Evolutionary conservation across 176 grass and related monocot species (phyloP), one percentile per base, ranked within the genome.

Genomic region (Canna indica): DNA sequence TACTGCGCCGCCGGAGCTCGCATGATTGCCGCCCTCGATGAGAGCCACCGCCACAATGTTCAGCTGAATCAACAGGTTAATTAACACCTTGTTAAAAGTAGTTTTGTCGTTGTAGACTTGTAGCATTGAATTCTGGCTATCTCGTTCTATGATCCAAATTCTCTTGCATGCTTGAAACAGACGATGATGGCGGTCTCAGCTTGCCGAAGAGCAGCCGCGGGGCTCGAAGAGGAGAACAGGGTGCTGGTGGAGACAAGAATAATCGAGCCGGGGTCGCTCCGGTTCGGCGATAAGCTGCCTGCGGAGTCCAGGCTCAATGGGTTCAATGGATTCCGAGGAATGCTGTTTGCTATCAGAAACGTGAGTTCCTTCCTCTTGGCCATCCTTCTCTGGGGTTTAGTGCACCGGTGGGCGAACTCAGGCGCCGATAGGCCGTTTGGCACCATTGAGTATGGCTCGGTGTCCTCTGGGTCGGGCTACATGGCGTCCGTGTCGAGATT

Each of bases 251-350:
- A 91, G 85, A 70, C 88, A 41, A 70, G 85, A 36, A 76, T 81
- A 36, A 76, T 81, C 10, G 88, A 86, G 22, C 69, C 76, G 47
- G 79, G 87, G 0, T 79, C 83, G 53, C 81, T 91, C 18, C 81
- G 84, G 38, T 76, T 88, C 60, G 68, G 63, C 80, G 88, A 96
- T 56, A 81, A 59, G 30, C 46, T 83, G 16, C 91, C 91, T 26
- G 70, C 76, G 1, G 91, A 91, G 57, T 90, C 88, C 7, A 86
- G 69, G 61, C 78, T 91, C 11, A 82, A 73, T 54, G 92, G 92
- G 4, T 96, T 88, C 83, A 91, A 96, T 74, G 92, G 92, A 29
- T 96, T 96, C 76, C 59, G 88, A 64, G 92, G 85, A 47, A 79
- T 90, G 67, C 76, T 96, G 24, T 88, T 85, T 59, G 92, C 92